These are phyloP conservation scores for Diaporthe citriasiana DNA, from an alignment of 2,329 filamentous ascomycete genomes.

Conservation along the genomic window DNA sequence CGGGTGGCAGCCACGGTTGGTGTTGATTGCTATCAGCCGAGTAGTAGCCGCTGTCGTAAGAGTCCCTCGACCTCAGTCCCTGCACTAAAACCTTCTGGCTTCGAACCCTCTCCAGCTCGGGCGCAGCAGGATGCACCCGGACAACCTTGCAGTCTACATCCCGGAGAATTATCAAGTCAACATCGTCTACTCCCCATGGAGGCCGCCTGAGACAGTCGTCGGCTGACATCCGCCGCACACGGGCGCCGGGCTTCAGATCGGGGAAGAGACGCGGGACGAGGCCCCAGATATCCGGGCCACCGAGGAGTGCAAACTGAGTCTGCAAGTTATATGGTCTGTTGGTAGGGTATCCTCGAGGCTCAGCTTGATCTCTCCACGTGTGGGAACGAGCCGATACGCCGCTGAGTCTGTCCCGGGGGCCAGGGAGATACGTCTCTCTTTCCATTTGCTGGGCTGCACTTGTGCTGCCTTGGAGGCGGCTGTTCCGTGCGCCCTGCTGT, in stretches of 20 bases:
- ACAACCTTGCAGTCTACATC: not conserved
- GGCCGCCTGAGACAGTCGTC: not conserved
- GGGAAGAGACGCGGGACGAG: not conserved
- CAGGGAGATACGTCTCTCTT: not conserved
- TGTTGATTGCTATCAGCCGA: not conserved
- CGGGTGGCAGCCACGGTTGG: no score
- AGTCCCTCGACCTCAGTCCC: not conserved
- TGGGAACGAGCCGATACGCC: not conserved
- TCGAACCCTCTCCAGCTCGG: not conserved
- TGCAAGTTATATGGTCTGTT: not conserved
- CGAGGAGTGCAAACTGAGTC: constrained; percentile 20
- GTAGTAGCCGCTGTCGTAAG: constrained; percentile 38
- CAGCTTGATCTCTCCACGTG: not conserved
- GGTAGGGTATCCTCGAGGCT: not conserved
- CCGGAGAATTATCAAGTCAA: not conserved
- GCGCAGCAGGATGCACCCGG: not conserved
- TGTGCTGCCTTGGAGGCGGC: not conserved
- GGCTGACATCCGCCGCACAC: not conserved
- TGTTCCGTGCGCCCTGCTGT: no score
- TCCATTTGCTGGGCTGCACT: no score
- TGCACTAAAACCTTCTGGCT: constrained; percentile 19
- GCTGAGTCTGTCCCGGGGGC: not conserved
- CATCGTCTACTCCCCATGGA: no score
- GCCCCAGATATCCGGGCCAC: constrained; percentile 20
- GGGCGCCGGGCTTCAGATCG: not conserved